Base-by-base conservation (phyloP, 768 basidiomycete species). In the Lentinula aciculospora region DNA sequence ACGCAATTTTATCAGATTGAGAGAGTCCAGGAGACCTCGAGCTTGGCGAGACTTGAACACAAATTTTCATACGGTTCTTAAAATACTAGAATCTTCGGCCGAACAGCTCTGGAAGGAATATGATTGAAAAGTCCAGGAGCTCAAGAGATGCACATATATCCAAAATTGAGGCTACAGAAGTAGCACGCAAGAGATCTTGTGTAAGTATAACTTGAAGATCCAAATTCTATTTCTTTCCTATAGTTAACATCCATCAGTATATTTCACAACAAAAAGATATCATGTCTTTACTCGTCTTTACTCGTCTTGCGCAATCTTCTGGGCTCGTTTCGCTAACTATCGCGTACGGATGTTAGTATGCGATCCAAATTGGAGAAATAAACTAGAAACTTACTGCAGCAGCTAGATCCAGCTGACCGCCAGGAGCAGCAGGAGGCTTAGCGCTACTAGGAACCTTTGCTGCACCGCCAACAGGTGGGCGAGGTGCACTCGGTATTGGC, bases 321-420 rank as follows among this genome's bases (percentile, higher is more conserved):
- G 89, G 1, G 90, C 89, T 25, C 91, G 85, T 68, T 77, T 89
- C 21, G 89, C 89, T 56, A 92, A 70, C 90, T 92, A 45, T n/a
- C 45, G 7, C n/a, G 12, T 3, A 32, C 58, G 42, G 54, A 23
- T 25, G 57, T 55, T 15, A 44, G 47, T 51, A 62, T 29, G n/a
- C 39, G 34, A 10, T 60, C 25, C 15, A 21, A 53, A 36, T 27
- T 53, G 17, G 28, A 15, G 9, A 50, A 39, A 42, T 53, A 6
- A 56, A 51, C 5, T 19, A 31, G 15, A 56, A 58, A 78, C 88
- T 76, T 63, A 94, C 89, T 49, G 82, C 87, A 61, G 92, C 91
- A 58, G 93, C 90, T 61, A 94, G 72, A 72, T 93, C 93, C 72
- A 91, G 61, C 65, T 93, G 91, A 15, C 80, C 82, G 31, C 79